Evolutionary conservation across 257 asterid genomes (phyloP).

Genomic region (Solanum chmielewskii): DNA sequence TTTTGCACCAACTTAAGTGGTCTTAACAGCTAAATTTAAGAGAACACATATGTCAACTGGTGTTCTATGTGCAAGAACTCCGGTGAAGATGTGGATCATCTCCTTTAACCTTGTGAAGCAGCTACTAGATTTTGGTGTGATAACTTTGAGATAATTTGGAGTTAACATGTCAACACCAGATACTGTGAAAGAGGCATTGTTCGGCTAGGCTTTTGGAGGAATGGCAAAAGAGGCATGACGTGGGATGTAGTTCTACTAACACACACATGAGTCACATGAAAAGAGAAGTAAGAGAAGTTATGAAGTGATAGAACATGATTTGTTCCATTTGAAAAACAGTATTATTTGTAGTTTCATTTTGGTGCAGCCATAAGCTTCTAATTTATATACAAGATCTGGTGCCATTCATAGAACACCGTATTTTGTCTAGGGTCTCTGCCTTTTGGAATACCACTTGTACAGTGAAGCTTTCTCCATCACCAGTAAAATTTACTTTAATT

Average conservation of each 20-base stretch:
- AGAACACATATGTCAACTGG: not conserved
- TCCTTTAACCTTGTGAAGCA: not conserved
- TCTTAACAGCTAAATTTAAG: not conserved
- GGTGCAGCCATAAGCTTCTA: not conserved
- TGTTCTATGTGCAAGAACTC: not conserved
- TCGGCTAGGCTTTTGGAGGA: not conserved
- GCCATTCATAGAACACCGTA: not conserved
- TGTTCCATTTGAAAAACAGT: not conserved
- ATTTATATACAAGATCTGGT: not conserved
- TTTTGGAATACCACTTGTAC: not conserved
- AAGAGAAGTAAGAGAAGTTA: not conserved
- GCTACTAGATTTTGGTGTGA: not conserved
- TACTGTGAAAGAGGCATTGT: not conserved
- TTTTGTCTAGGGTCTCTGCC: not conserved
- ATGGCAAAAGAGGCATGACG: not conserved
- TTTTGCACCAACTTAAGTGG: not conserved
- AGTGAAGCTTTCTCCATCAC: not conserved
- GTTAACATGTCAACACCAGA: not conserved
- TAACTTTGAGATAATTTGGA: not conserved
- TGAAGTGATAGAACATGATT: not conserved
- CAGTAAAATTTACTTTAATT: not conserved
- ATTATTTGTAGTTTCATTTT: not conserved
- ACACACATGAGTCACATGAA: not conserved
- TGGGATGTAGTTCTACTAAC: not conserved
- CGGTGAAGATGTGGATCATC: not conserved